Evolutionary conservation across 2,329 filamentous ascomycete species (phyloP).

Genomic region (Microdochium paspali): DNA sequence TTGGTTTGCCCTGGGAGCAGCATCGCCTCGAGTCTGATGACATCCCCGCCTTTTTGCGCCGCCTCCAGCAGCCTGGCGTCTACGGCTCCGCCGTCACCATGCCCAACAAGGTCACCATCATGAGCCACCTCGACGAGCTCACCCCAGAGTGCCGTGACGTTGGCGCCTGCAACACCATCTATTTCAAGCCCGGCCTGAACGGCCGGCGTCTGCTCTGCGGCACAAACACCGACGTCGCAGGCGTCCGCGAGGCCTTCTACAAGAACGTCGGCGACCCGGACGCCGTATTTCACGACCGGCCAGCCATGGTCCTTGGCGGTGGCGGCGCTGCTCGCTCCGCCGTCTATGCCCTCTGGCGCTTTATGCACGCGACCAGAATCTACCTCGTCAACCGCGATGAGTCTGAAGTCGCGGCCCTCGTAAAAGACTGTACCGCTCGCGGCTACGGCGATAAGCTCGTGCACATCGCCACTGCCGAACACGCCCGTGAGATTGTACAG

Average conservation of each 20-base stretch:
- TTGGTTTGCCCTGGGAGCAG: slow-evolving; percentile 42
- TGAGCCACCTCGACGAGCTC: slow-evolving; percentile 62
- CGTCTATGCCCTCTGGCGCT: slow-evolving; percentile 64
- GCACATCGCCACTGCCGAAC: slow-evolving; percentile 50
- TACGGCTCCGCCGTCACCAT: slow-evolving; percentile 70
- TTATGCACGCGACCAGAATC: slow-evolving; percentile 56
- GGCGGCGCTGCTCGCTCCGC: slow-evolving; percentile 72
- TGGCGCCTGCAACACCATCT: slow-evolving; percentile 74
- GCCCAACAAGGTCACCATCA: slow-evolving; percentile 74
- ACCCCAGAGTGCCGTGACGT: slow-evolving; percentile 65
- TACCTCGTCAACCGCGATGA: slow-evolving; percentile 72
- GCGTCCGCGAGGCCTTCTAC: slow-evolving; percentile 63
- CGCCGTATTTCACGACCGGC: slow-evolving; percentile 42
- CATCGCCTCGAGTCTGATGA: slow-evolving; percentile 41
- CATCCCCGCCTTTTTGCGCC: slow-evolving; percentile 35
- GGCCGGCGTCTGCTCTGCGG: slow-evolving; percentile 51
- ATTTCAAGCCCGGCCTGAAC: slow-evolving; percentile 40
- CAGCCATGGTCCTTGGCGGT: slow-evolving; percentile 66
- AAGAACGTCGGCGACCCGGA: slow-evolving; percentile 40
- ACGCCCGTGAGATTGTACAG: slow-evolving; percentile 43
- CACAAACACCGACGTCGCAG: slow-evolving; percentile 74
- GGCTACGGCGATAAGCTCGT: slow-evolving; percentile 52
- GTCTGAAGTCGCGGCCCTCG: slow-evolving; percentile 56
- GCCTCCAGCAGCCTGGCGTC: slow-evolving; percentile 48
- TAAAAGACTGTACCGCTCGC: slow-evolving; percentile 49